These are phyloP conservation scores for Neospora caninum DNA, from an alignment of 169 alveolate species.

Conservation along the genomic window DNA sequence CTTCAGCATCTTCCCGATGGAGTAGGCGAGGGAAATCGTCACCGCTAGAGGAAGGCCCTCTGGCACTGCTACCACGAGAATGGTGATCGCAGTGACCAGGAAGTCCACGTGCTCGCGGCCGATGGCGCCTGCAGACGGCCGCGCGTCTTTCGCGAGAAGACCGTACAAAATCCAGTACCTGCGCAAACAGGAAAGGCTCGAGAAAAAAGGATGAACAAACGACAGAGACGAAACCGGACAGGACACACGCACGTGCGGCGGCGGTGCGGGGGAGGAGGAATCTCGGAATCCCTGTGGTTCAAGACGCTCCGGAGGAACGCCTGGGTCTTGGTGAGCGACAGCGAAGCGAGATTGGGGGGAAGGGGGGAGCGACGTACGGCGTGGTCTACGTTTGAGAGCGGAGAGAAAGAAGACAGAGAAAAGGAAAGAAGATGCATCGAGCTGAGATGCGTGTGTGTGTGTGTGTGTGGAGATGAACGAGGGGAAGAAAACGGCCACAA, in stretches of 20 bases:
- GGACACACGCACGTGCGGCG: no score
- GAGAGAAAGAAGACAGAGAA: background rate
- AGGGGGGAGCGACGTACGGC: background rate
- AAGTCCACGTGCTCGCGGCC: conserved; percentile 57
- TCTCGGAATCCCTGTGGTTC: no score
- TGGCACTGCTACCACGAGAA: conserved; percentile 91
- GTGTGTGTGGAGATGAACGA: no score
- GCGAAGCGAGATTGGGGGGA: background rate
- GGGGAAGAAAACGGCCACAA: no score
- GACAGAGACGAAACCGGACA: background rate
- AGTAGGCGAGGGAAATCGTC: conserved; percentile 86
- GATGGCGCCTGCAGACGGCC: conserved; percentile 9
- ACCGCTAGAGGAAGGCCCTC: conserved; percentile 95
- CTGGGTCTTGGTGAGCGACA: no score
- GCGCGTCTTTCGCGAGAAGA: background rate
- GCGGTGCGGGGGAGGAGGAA: no score
- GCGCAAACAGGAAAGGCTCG: background rate
- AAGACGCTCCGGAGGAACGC: no score
- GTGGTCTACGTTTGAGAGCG: background rate
- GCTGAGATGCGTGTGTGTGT: no score
- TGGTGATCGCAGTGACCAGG: conserved; percentile 79
- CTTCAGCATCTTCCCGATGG: conserved; percentile 87
- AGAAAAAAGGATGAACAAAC: background rate
- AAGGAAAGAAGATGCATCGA: background rate
- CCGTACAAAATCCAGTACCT: conserved; percentile 54